Conservation (phyloP, 805 yeast genomes). For the Metschnikowia henanensis region DNA sequence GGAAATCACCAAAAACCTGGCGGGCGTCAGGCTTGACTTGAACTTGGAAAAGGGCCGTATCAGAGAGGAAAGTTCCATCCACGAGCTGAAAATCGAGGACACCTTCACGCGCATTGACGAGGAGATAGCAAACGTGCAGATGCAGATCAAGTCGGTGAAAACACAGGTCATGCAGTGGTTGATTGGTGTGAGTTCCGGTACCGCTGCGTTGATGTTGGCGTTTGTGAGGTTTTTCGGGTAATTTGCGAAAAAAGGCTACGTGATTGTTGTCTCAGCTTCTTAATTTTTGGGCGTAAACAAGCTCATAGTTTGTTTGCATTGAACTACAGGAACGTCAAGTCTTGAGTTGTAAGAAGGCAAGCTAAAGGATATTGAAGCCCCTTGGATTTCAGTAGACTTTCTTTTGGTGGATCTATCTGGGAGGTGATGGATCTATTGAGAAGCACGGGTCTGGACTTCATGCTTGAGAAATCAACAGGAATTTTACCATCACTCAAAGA, state of each 20-base stretch:
- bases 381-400: too few species aligned
- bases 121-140: constrained; percentile 91
- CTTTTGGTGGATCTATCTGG: too few species aligned
- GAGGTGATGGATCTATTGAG: too few species aligned
- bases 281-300: too few species aligned
- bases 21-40: constrained; percentile 87
- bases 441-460: too few species aligned
- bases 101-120: constrained; percentile 94
- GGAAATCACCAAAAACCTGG: constrained; percentile 86
- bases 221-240: constrained; percentile 79
- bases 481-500: too few species aligned
- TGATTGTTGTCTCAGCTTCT: neutral
- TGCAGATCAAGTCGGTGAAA: constrained; percentile 93
- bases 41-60: constrained; percentile 94
- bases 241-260: neutral
- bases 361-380: too few species aligned
- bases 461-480: too few species aligned
- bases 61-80: constrained; percentile 89
- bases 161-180: constrained; percentile 98
- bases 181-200: constrained; percentile 97
- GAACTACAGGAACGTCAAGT: too few species aligned
- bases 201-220: constrained; percentile 90
- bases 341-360: too few species aligned
- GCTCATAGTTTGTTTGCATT: too few species aligned
- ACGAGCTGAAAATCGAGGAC: constrained; percentile 91